Percentiles rank a stretch among this genome's conserved stretches.
These are phyloP conservation scores for Suillus tomentosus DNA, from an alignment of 768 basidiomycete genomes.

Conservation along the genomic window DNA sequence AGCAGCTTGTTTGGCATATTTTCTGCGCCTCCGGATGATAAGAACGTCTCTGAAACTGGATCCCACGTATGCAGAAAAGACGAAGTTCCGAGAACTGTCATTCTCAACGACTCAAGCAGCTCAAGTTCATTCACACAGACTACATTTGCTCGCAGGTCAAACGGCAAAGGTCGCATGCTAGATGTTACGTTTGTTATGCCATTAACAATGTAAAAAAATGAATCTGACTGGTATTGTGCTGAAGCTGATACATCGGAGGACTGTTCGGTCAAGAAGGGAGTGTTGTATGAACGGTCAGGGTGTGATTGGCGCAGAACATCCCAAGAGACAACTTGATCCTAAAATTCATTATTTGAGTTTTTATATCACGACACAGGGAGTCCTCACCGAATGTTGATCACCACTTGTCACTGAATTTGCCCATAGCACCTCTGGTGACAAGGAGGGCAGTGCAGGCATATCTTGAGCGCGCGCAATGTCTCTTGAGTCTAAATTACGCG, in stretches of 20 bases:
- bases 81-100: slow-evolving; percentile 65
- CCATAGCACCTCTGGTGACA: slow-evolving; percentile 20
- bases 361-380: neutral
- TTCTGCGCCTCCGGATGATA: slow-evolving; percentile 41
- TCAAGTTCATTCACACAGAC: slow-evolving; percentile 49
- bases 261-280: slow-evolving; percentile 74
- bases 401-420: slow-evolving; percentile 17
- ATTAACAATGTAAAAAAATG: slow-evolving; percentile 5
- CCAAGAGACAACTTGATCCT: slow-evolving; percentile 66
- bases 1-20: slow-evolving; percentile 41
- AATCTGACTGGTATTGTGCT: slow-evolving; percentile 60
- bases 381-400: slow-evolving; percentile 20
- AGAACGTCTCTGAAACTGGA: slow-evolving; percentile 52
- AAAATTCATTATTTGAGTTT: slow-evolving; percentile 5
- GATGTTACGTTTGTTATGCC: slow-evolving; percentile 13
- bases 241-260: slow-evolving; percentile 50
- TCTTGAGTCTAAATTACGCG: neutral
- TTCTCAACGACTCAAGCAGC: slow-evolving; percentile 53
- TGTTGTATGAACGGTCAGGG: slow-evolving; percentile 33
- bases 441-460: neutral
- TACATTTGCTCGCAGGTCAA: slow-evolving; percentile 39
- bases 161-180: slow-evolving; percentile 53
- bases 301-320: slow-evolving; percentile 49
- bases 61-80: slow-evolving; percentile 72
- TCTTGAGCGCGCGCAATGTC: no score